These are phyloP conservation scores for Moricandia moricandioides DNA, from an alignment of 345 rosid species.

Conservation along the genomic window DNA sequence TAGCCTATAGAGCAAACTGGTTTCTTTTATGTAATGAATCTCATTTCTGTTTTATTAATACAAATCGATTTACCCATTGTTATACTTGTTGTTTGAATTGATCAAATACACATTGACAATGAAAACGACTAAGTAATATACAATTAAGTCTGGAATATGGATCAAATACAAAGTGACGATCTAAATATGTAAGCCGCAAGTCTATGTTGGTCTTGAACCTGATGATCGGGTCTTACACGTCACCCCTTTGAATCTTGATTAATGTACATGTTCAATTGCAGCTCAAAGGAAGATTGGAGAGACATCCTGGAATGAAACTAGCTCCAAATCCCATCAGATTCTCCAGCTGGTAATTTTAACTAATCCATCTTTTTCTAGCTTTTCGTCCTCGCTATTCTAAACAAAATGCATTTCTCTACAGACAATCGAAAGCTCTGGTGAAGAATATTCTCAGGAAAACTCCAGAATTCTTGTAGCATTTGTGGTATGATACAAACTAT, in stretches of 20 bases:
- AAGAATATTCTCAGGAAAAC: conserved; percentile 45
- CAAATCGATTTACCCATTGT: no score
- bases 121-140: no score
- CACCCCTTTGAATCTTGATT: conserved; percentile 6
- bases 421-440: conserved; percentile 74
- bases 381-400: background rate
- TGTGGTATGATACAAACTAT: conserved; percentile 58
- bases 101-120: no score
- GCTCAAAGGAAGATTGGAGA: conserved; percentile 91
- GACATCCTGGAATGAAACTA: conserved; percentile 69
- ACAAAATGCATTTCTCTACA: conserved; percentile 41
- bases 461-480: conserved; percentile 64
- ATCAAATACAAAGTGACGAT: no score
- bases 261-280: conserved; percentile 33
- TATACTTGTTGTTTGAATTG: no score
- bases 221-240: no score
- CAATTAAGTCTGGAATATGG: no score
- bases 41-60: no score
- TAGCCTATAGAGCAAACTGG: no score
- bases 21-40: no score
- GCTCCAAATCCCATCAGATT: conserved; percentile 93
- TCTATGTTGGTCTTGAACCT: no score
- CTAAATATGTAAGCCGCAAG: no score
- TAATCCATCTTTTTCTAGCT: background rate
- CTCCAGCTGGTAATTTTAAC: conserved; percentile 57